A percentile compares a stretch with the other conserved stretches of the same genome.
phyloP scores from a whole-genome alignment of 2,329 filamentous ascomycete genomes.

The Talaromyces sp. region DNA sequence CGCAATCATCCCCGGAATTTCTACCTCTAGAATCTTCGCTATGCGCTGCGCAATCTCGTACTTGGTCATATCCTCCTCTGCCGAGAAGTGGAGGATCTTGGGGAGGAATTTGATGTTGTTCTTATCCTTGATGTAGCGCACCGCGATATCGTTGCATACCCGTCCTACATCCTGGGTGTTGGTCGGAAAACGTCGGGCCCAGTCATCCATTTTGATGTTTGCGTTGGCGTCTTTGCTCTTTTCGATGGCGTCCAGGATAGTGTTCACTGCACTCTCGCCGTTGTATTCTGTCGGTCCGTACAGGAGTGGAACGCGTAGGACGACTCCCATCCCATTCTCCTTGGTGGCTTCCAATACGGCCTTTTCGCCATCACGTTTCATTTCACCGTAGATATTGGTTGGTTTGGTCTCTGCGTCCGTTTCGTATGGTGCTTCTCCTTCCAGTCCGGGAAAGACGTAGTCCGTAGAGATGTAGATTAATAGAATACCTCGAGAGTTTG shows the following conservation, averaged over 20 bases:
- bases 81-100: constrained; percentile 73
- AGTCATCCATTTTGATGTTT: constrained; percentile 75
- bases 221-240: constrained; percentile 55
- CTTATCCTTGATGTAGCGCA: constrained; percentile 57
- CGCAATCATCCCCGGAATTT: constrained; percentile 59
- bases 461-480: constrained; percentile 65
- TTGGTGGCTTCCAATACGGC: constrained; percentile 62
- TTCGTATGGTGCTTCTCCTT: constrained; percentile 82
- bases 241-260: constrained; percentile 70
- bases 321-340: constrained; percentile 55
- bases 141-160: constrained; percentile 68
- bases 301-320: constrained; percentile 75
- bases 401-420: constrained; percentile 59
- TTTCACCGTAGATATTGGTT: constrained; percentile 73
- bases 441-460: constrained; percentile 70
- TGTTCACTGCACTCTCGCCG: constrained; percentile 76
- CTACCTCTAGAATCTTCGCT: constrained; percentile 71
- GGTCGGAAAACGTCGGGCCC: constrained; percentile 77
- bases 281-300: constrained; percentile 70
- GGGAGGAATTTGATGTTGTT: constrained; percentile 55
- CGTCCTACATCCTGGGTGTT: constrained; percentile 83
- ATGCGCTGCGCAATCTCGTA: constrained; percentile 79
- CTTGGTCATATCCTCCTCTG: constrained; percentile 81
- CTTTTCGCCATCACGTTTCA: constrained; percentile 65
- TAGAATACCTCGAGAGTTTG: constrained; percentile 49